These are phyloP conservation scores for Linum trigynum DNA, from an alignment of 345 rosid genomes.

Conservation along the genomic window DNA sequence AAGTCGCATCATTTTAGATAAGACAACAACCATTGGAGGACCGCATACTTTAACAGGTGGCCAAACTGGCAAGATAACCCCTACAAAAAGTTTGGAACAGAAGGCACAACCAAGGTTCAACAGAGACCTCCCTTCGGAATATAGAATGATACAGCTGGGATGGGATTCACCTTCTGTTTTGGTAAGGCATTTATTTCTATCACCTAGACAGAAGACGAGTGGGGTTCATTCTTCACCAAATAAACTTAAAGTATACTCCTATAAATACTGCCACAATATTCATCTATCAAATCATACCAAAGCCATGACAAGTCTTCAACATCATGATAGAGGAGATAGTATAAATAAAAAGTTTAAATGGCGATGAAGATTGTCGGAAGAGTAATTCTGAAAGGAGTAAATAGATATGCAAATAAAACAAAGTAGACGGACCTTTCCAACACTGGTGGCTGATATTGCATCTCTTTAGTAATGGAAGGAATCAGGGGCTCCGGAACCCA, in stretches of 20 bases:
- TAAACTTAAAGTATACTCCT: not conserved
- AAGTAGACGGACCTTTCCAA: conserved; percentile 56
- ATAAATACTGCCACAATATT: not conserved
- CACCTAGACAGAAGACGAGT: no score
- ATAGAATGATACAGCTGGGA: no score
- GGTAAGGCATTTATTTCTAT: no score
- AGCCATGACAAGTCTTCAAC: not conserved
- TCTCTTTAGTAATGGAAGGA: conserved; percentile 62
- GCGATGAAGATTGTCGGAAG: not conserved
- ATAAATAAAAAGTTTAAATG: not conserved
- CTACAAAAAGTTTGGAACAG: no score
- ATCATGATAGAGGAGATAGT: not conserved
- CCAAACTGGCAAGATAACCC: no score
- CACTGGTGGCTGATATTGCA: conserved; percentile 64
- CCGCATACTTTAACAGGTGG: no score
- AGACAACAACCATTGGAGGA: no score
- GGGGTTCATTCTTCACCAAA: not conserved
- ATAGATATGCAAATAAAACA: not conserved
- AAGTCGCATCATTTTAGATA: no score
- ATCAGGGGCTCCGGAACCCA: conserved; percentile 95
- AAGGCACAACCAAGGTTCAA: no score
- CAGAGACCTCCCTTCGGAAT: no score
- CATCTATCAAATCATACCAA: not conserved
- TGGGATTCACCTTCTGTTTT: no score
- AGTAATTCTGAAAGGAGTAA: conserved; percentile 4